Conservation (phyloP, 2,329 filamentous ascomycete species). For the Diaporthe sp. region DNA sequence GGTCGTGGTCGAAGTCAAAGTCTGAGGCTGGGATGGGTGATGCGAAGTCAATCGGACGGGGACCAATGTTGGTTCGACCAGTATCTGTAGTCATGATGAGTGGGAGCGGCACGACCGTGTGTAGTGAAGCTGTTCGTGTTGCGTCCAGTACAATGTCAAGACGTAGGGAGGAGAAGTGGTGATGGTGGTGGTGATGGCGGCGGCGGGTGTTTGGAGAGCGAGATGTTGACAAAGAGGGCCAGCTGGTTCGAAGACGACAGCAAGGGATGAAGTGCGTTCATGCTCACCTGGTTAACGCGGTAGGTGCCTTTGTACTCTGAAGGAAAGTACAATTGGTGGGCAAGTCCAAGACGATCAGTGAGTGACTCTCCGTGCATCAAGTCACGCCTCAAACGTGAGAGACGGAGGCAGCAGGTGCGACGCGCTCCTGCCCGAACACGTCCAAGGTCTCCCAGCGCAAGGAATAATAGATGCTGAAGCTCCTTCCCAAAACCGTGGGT, state of each 20-base stretch:
- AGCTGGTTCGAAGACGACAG: neutral
- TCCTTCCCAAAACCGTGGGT: neutral
- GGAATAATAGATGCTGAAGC: neutral
- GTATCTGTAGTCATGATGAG: constrained; percentile 37
- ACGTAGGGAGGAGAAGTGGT: neutral
- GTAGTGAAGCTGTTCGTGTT: neutral
- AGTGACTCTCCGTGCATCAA: neutral
- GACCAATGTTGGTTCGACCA: neutral
- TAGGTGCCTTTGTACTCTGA: neutral
- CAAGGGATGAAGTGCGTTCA: neutral
- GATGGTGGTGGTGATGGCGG: neutral
- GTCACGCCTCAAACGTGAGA: neutral
- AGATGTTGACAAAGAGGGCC: neutral
- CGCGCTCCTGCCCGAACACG: neutral
- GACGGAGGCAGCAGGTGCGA: neutral
- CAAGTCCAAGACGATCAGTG: neutral
- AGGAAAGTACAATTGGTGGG: neutral
- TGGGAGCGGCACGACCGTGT: neutral
- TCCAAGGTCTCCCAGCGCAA: neutral
- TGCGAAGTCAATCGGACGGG: neutral
- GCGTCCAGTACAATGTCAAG: neutral
- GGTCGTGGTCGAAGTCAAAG: neutral
- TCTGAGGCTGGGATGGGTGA: neutral
- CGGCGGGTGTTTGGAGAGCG: neutral
- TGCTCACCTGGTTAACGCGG: neutral